Evolutionary conservation across 2,329 filamentous ascomycete genomes (phyloP).

Genomic region (Metarhizium robertsii): DNA sequence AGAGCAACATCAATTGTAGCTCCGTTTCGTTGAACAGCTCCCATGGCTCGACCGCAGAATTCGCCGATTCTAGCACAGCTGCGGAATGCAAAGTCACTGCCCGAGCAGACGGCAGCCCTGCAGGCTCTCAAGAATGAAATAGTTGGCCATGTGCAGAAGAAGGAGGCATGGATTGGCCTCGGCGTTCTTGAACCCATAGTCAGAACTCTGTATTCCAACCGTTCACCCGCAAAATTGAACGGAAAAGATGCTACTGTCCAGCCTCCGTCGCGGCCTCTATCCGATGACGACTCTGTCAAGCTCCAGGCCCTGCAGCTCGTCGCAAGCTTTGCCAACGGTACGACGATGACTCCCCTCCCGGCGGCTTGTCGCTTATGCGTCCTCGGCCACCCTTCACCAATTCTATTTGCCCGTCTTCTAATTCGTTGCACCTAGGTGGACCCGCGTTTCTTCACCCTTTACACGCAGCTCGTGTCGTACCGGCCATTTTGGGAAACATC

Average conservation of each 20-base stretch:
- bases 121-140: conserved; percentile 78
- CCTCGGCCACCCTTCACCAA: neutral
- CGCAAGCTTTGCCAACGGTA: conserved; percentile 77
- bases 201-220: conserved; percentile 31
- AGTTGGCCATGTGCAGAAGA: conserved; percentile 78
- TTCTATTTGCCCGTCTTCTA: neutral
- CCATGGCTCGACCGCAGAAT: conserved; percentile 45
- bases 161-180: conserved; percentile 64
- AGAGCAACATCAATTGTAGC: conserved; percentile 3
- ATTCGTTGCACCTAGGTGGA: conserved; percentile 55
- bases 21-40: conserved; percentile 7
- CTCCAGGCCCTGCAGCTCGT: conserved; percentile 80
- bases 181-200: conserved; percentile 57
- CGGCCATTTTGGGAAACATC: conserved; percentile 61
- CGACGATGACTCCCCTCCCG: conserved; percentile 15
- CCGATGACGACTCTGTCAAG: conserved; percentile 57
- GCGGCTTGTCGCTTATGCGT: neutral
- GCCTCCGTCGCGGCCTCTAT: conserved; percentile 29
- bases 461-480: conserved; percentile 56
- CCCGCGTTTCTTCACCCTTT: conserved; percentile 69
- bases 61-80: conserved; percentile 49
- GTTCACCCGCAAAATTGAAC: conserved; percentile 23
- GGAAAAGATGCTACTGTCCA: conserved; percentile 29
- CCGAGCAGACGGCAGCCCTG: conserved; percentile 51
- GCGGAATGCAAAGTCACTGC: conserved; percentile 38